phyloP scores from a whole-genome alignment of 441 rosid species.

The Biscutella laevigata region DNA sequence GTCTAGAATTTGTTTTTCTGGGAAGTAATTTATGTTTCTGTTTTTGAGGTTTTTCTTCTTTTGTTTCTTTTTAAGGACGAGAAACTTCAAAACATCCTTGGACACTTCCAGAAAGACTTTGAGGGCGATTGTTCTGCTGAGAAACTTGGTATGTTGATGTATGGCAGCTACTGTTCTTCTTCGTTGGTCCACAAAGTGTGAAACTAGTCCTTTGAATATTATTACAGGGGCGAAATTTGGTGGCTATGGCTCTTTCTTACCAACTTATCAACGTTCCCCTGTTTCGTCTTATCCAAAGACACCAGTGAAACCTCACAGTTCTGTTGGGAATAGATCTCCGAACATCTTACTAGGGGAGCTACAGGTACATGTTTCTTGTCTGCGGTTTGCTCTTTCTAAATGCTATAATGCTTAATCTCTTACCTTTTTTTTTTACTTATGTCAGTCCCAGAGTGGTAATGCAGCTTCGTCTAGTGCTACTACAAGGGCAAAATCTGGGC shows the following conservation, averaged over 20 bases:
- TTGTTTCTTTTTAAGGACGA: slow-evolving; percentile 43
- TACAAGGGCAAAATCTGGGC: slow-evolving; percentile 38
- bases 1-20: neutral
- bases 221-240: slow-evolving; percentile 85
- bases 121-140: slow-evolving; percentile 72
- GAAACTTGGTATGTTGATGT: slow-evolving; percentile 52
- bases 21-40: slow-evolving; percentile 3
- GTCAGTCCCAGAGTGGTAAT: slow-evolving; percentile 43
- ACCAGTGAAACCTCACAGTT: slow-evolving; percentile 46
- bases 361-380: slow-evolving; percentile 33
- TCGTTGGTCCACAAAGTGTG: slow-evolving; percentile 23
- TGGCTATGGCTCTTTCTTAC: slow-evolving; percentile 95
- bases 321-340: slow-evolving; percentile 50
- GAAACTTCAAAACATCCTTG: slow-evolving; percentile 59
- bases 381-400: slow-evolving; percentile 1
- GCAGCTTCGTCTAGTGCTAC: slow-evolving; percentile 34
- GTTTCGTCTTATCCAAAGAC: slow-evolving; percentile 50
- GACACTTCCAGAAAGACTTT: slow-evolving; percentile 72
- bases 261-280: slow-evolving; percentile 76
- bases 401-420: slow-evolving; percentile 19
- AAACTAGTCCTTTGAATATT: slow-evolving; percentile 26
- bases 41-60: slow-evolving; percentile 4
- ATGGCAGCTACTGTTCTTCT: slow-evolving; percentile 29
- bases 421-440: neutral
- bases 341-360: slow-evolving; percentile 51